phyloP scores from a whole-genome alignment of 495 filamentous ascomycete species.

The Achaetomiella virescens region DNA sequence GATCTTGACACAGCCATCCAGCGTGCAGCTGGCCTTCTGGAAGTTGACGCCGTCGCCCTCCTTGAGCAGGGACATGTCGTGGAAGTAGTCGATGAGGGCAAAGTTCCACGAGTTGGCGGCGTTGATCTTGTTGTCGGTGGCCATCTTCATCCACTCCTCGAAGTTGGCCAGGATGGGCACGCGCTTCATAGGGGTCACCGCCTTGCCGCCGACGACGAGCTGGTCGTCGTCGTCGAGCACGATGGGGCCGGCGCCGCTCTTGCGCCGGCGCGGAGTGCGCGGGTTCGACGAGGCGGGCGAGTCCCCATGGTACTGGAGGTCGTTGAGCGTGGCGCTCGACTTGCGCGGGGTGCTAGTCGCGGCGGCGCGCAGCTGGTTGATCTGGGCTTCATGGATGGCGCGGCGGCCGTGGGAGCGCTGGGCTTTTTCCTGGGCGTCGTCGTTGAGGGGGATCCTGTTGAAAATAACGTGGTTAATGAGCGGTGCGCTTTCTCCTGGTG shows the following conservation, averaged over 20 bases:
- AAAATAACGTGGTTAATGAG: not conserved
- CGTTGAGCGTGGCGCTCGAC: constrained; percentile 53
- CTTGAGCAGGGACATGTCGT: constrained; percentile 95
- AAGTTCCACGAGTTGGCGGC: constrained; percentile 99
- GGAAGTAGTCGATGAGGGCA: constrained; percentile 98
- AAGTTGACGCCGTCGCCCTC: constrained; percentile 98
- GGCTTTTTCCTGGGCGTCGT: constrained; percentile 89
- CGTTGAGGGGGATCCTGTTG: constrained; percentile 77
- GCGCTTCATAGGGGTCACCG: constrained; percentile 92
- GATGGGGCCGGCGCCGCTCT: constrained; percentile 49
- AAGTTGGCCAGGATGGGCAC: constrained; percentile 95
- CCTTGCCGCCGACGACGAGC: constrained; percentile 55
- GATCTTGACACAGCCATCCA: constrained; percentile 98
- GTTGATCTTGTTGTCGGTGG: constrained; percentile 99
- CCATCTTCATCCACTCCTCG: constrained; percentile 99
- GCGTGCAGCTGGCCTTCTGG: constrained; percentile 94
- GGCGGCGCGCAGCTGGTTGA: constrained; percentile 84
- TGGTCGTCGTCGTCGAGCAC: constrained; percentile 51
- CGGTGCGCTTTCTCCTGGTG: constrained; percentile 9
- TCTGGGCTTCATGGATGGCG: constrained; percentile 81
- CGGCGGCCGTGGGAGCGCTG: constrained; percentile 81
- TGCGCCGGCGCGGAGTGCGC: constrained; percentile 49
- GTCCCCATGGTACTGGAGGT: constrained; percentile 49
- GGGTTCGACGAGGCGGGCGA: constrained; percentile 52
- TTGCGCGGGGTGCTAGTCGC: constrained; percentile 71